Percentiles rank a stretch among this genome's conserved stretches.
Conservation (phyloP, 2,329 filamentous ascomycete genomes). For the Amylocarpus encephaloides region DNA sequence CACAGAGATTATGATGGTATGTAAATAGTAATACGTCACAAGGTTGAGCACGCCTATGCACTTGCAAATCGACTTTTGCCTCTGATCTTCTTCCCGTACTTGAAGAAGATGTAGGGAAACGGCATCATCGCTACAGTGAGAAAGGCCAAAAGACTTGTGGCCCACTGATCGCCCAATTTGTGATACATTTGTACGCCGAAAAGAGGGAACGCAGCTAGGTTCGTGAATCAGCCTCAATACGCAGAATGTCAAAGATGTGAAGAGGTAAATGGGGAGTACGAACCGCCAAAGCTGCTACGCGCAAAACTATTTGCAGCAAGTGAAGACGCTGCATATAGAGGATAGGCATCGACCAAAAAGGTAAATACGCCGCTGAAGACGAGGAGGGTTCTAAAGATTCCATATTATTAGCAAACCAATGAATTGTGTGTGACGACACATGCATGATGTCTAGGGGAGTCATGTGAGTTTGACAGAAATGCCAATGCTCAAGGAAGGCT, state of each 20-base stretch:
- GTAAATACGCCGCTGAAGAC: constrained; percentile 83
- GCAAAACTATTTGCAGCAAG: constrained; percentile 80
- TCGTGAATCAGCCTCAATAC: constrained; percentile 16
- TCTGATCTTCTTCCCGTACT: constrained; percentile 51
- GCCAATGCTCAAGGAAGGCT: constrained; percentile 7
- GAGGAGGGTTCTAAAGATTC: constrained; percentile 56
- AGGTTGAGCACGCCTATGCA: no score
- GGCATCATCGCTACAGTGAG: constrained; percentile 56
- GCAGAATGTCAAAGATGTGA: constrained; percentile 1
- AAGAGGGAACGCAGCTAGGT: constrained; percentile 63
- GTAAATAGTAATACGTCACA: no score
- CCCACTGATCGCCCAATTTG: constrained; percentile 65
- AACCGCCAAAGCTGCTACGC: constrained; percentile 63
- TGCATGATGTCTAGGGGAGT: constrained; percentile 12
- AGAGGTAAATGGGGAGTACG: constrained; percentile 7
- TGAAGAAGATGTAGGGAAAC: constrained; percentile 58
- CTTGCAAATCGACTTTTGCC: constrained; percentile 43
- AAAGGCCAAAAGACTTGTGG: constrained; percentile 54
- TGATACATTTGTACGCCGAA: constrained; percentile 71
- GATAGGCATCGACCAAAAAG: constrained; percentile 72
- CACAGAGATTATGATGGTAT: no score
- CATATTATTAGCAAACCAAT: constrained; percentile 24
- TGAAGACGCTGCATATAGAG: constrained; percentile 67
- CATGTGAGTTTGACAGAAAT: constrained; percentile 11
- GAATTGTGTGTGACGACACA: constrained; percentile 18